Evolutionary conservation across 176 grass and related monocot genomes (phyloP).

Genomic region (Olyra latifolia): DNA sequence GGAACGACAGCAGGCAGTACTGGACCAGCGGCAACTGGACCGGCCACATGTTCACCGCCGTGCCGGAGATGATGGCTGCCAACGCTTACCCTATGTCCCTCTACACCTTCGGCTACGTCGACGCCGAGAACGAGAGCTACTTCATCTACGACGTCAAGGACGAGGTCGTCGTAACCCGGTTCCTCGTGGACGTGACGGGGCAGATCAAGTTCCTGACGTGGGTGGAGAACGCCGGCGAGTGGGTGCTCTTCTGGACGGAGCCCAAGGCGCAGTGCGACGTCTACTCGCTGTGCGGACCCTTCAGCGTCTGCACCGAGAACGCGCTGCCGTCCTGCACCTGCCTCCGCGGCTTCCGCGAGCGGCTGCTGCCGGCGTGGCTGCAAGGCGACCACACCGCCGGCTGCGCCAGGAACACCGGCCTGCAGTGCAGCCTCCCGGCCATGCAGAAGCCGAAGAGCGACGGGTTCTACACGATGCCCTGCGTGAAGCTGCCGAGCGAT

Average conservation of each 20-base stretch:
- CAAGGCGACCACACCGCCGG: conserved; percentile 30
- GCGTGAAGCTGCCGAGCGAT: conserved; percentile 36
- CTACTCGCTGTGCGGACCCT: conserved; percentile 37
- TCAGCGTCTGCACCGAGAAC: conserved; percentile 44
- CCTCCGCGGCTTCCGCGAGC: conserved; percentile 36
- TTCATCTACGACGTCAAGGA: conserved; percentile 48
- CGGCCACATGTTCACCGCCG: conserved; percentile 26
- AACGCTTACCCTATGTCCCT: not conserved
- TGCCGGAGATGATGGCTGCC: conserved; percentile 51
- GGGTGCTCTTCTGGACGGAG: conserved; percentile 48
- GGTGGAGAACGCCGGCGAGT: conserved; percentile 1
- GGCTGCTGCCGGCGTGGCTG: conserved; percentile 1
- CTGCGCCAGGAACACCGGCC: conserved; percentile 32
- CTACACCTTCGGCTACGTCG: conserved; percentile 49
- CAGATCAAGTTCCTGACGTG: conserved; percentile 50
- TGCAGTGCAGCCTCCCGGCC: conserved; percentile 24
- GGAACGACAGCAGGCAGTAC: conserved; percentile 39
- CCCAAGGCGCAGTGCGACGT: conserved; percentile 55
- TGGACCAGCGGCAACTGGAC: conserved; percentile 70
- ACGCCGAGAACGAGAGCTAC: conserved; percentile 41
- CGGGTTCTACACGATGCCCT: conserved; percentile 40
- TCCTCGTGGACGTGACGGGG: conserved; percentile 41
- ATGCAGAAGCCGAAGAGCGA: not conserved
- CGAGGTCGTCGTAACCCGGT: conserved; percentile 33
- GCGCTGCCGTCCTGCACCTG: conserved; percentile 38